Conservation (phyloP, 1,284 basidiomycete species). For the Microbotryum lychnidis-dioicae region DNA sequence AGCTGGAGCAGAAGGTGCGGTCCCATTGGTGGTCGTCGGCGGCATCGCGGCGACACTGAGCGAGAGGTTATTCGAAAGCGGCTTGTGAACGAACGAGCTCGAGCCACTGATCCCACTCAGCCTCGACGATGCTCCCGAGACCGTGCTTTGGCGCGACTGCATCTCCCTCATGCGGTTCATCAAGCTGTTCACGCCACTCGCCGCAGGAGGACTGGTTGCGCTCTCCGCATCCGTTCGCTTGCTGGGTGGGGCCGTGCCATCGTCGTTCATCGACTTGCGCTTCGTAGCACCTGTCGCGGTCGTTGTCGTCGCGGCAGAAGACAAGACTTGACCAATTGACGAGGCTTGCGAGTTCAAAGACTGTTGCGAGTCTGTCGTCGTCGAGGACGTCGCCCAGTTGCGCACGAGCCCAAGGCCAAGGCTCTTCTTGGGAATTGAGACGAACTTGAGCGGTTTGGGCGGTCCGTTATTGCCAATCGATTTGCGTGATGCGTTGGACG, state of each 20-base stretch:
- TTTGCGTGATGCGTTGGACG: conserved; percentile 2
- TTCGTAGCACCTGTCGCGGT: conserved; percentile 20
- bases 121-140: conserved; percentile 5
- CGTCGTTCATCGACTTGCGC: conserved; percentile 23
- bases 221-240: background rate
- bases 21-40: background rate
- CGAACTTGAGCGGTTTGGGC: conserved; percentile 27
- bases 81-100: conserved; percentile 1
- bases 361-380: background rate
- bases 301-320: background rate
- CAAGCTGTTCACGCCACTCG: background rate
- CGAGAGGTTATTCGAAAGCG: background rate
- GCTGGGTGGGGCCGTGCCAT: background rate
- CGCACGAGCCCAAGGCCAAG: conserved; percentile 26
- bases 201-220: background rate
- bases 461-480: background rate
- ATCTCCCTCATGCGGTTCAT: conserved; percentile 18
- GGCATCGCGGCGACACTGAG: background rate
- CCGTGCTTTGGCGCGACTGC: conserved; percentile 18
- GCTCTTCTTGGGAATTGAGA: conserved; percentile 32
- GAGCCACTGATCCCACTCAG: conserved; percentile 9
- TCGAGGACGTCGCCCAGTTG: conserved; percentile 7
- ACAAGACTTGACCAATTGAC: background rate
- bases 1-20: background rate
- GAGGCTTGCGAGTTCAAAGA: conserved; percentile 2